Base-by-base conservation (phyloP, 176 grass and related monocot species). In the Raddia guianensis region DNA sequence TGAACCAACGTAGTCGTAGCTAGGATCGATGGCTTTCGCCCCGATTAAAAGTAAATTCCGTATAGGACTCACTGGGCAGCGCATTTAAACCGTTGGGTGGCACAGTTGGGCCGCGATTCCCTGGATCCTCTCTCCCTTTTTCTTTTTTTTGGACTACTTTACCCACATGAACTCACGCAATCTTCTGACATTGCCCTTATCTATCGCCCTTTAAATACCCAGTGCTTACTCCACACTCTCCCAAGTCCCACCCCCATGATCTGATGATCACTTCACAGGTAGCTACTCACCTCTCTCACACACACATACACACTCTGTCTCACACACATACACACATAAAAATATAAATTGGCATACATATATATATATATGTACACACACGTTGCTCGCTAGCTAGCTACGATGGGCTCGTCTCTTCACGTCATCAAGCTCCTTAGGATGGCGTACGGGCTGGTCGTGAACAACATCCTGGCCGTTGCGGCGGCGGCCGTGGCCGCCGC, bases 391-490 rank as follows among this genome's bases (percentile, higher is more conserved):
- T 3, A 12, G 14, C 6, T 16, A 68, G 8, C 9, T 13, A 21
- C 15, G 4, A 46, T 46, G 43, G 18, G 16, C 66, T 19, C 66
- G 40, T 21, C 66, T 6, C 3, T 9, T 2, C 27, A 68, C 18
- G 63, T 11, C 53, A 86, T 11, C 53, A 86, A 40, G 51, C 2
- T 43, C 16, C 42, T 68, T 2, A 80, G 49, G 70, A 42, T 68
- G 7, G 5, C 49, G 61, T 80, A 74, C 84, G 15, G 18, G 3
- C 43, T 74, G 50, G 70, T 80, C 61, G 70, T 80, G 50, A 21
- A 86, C 77, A 86, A 86, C 76, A 80, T 80, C 43, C 0, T 86
- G 18, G 50, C 43, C 3, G 13, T 80, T 8, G 69, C 5, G 12
- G 61, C 51, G n/a, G 44, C 57, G 8, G 49, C 60, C 27, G 27